These are phyloP conservation scores for Ophiocordyceps camponoti-floridani DNA, from an alignment of 2,329 filamentous ascomycete genomes.

Conservation along the genomic window DNA sequence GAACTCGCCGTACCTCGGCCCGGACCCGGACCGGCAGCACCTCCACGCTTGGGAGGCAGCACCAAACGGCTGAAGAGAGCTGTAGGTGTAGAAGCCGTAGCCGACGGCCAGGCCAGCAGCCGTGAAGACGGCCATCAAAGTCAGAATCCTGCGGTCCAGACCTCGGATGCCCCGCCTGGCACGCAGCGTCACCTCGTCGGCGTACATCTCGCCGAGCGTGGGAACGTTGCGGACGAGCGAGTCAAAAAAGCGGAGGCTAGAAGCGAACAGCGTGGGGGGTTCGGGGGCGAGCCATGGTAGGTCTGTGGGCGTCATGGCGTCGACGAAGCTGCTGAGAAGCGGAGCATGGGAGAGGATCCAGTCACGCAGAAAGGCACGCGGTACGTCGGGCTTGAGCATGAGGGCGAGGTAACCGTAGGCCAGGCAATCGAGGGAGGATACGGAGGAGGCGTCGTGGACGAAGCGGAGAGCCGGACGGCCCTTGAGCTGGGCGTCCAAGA, in stretches of 20 bases:
- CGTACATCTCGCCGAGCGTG: slow-evolving; percentile 16
- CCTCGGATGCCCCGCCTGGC: slow-evolving; percentile 14
- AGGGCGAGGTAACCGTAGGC: slow-evolving; percentile 64
- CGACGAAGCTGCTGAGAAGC: slow-evolving; percentile 13
- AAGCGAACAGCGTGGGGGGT: slow-evolving; percentile 6
- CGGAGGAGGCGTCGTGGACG: slow-evolving; percentile 5
- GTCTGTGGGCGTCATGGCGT: slow-evolving; percentile 9
- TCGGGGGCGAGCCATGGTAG: slow-evolving; percentile 11
- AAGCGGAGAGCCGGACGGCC: slow-evolving; percentile 13
- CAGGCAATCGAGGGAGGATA: slow-evolving; percentile 50
- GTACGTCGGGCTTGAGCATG: slow-evolving; percentile 37
- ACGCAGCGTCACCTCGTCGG: slow-evolving; percentile 17
- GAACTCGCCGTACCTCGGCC: slow-evolving; percentile 26
- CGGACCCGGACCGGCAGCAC: slow-evolving; percentile 11
- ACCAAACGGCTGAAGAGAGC: slow-evolving; percentile 25
- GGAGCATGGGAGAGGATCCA: slow-evolving; percentile 18
- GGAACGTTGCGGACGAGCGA: slow-evolving; percentile 17
- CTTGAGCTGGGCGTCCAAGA: slow-evolving; percentile 40
- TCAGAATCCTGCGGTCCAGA: slow-evolving; percentile 13
- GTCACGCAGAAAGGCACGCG: slow-evolving; percentile 21
- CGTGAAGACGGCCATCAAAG: slow-evolving; percentile 15
- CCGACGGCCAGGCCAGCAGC: slow-evolving; percentile 19
- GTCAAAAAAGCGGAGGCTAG: slow-evolving; percentile 14
- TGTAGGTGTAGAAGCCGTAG: slow-evolving; percentile 22
- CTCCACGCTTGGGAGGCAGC: slow-evolving; percentile 24